These are phyloP conservation scores for Pseudogymnoascus sp. DNA, from an alignment of 2,329 filamentous ascomycete species.

Conservation along the genomic window DNA sequence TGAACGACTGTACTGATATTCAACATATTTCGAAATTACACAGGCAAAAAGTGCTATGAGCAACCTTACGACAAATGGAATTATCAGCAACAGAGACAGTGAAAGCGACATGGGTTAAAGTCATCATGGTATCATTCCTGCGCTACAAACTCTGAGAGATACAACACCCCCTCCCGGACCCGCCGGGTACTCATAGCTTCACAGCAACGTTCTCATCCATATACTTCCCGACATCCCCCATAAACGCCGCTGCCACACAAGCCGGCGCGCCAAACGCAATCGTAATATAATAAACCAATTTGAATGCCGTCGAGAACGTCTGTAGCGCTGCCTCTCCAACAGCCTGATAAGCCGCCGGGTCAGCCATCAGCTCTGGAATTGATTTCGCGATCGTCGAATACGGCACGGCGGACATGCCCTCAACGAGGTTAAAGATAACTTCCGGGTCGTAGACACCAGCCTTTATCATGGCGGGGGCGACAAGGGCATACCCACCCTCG, in stretches of 20 bases:
- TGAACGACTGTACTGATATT: not conserved
- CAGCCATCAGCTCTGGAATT: not conserved
- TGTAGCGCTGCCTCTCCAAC: not conserved
- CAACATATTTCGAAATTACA: not conserved
- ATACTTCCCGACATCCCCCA: slow-evolving; percentile 40
- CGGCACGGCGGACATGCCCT: not conserved
- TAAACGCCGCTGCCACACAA: slow-evolving; percentile 41
- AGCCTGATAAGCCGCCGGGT: not conserved
- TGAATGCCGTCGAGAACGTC: slow-evolving; percentile 32
- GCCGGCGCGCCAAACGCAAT: slow-evolving; percentile 43
- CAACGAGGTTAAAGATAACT: not conserved
- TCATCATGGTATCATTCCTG: not conserved
- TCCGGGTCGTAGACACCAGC: not conserved
- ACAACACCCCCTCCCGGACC: not conserved
- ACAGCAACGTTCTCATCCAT: slow-evolving; percentile 42
- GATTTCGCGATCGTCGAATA: not conserved
- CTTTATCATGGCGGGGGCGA: not conserved
- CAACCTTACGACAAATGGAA: too few species aligned
- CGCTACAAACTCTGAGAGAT: not conserved
- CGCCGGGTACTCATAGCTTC: slow-evolving; percentile 26
- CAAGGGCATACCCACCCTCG: slow-evolving; percentile 16
- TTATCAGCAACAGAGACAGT: too few species aligned
- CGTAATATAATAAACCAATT: slow-evolving; percentile 43
- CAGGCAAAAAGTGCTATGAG: too few species aligned
- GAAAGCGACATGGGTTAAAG: too few species aligned